Conservation (phyloP, 257 asterid species). For the Schizonepeta tenuifolia region DNA sequence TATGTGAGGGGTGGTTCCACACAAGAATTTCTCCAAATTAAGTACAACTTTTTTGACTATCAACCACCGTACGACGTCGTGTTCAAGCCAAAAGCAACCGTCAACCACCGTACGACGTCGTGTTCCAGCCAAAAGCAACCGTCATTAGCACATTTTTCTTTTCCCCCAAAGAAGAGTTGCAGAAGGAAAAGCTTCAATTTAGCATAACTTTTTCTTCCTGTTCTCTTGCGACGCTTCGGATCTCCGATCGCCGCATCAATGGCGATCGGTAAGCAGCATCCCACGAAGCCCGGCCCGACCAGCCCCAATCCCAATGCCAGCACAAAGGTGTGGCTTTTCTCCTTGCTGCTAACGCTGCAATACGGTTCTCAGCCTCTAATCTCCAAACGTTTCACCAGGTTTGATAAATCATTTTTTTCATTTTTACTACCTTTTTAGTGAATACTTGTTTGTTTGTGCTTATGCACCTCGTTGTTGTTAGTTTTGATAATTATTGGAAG, state of each 20-base stretch:
- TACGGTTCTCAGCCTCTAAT: slow-evolving; percentile 94
- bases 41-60: not conserved
- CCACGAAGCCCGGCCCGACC: slow-evolving; percentile 35
- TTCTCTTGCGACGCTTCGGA: not conserved
- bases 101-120: slow-evolving; percentile 32
- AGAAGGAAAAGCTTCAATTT: not conserved
- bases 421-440: not conserved
- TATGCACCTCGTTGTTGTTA: slow-evolving; percentile 7
- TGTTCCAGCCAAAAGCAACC: slow-evolving; percentile 20
- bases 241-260: slow-evolving; percentile 50
- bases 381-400: slow-evolving; percentile 89
- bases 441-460: not conserved
- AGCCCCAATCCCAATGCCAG: slow-evolving; percentile 41
- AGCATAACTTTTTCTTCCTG: not conserved
- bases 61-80: slow-evolving; percentile 33
- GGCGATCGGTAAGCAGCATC: slow-evolving; percentile 49
- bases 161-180: not conserved
- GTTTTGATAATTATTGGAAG: slow-evolving; percentile 9
- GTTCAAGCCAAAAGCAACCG: slow-evolving; percentile 19
- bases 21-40: too few species aligned
- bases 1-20: too few species aligned
- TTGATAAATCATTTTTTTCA: not conserved
- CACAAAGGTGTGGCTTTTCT: slow-evolving; percentile 73
- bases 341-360: slow-evolving; percentile 75
- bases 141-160: not conserved